Percentiles rank a stretch among this genome's conserved stretches.
Evolutionary conservation across 768 basidiomycete genomes (phyloP).

Genomic region (Panellus pusillus): DNA sequence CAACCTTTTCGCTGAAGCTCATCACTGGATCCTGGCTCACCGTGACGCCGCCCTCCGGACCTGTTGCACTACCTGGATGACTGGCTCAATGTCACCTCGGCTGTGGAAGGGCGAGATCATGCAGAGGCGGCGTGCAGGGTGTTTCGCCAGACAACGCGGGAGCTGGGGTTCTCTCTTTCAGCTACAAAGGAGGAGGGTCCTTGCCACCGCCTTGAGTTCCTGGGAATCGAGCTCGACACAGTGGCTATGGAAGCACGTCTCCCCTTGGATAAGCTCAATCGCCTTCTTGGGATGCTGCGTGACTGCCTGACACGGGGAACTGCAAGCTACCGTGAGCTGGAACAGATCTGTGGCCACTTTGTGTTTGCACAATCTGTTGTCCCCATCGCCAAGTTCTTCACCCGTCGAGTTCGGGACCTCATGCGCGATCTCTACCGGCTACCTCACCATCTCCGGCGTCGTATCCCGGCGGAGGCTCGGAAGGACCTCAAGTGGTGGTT

Average conservation of each 20-base stretch:
- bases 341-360: conserved; percentile 7
- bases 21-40: background rate
- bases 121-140: background rate
- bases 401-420: background rate
- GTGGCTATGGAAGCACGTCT: conserved; percentile 23
- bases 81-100: conserved; percentile 15
- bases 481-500: conserved; percentile 10
- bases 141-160: conserved; percentile 3
- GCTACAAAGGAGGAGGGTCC: conserved; percentile 21
- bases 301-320: background rate
- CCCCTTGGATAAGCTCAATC: conserved; percentile 17
- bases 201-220: conserved; percentile 16
- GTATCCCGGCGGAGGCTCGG: background rate
- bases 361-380: background rate
- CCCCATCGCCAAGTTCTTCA: background rate
- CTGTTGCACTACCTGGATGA: conserved; percentile 25
- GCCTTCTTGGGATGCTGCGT: conserved; percentile 14
- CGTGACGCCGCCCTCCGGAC: conserved; percentile 1
- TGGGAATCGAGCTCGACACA: conserved; percentile 22
- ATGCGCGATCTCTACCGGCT: background rate
- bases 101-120: background rate
- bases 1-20: conserved; percentile 6
- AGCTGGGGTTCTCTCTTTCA: conserved; percentile 21
- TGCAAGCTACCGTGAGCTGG: conserved; percentile 13
- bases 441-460: background rate